Evolutionary conservation across 164 flowering plant genomes (phyloP).

Genomic region (Liriodendron chinense): DNA sequence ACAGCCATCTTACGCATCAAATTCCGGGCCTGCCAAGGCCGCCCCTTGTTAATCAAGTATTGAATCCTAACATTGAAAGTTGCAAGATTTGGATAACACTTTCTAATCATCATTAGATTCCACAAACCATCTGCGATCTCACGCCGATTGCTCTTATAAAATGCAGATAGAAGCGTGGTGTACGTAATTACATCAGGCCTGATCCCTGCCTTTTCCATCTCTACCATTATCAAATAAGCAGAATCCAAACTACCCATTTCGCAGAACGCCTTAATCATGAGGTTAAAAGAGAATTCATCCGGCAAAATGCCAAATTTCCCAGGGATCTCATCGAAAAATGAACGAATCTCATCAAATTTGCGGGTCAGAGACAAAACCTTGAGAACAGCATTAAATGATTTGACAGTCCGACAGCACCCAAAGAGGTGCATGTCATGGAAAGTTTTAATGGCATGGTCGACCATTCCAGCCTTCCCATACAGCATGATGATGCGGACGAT

Average conservation of each 20-base stretch:
- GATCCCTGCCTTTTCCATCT: constrained; percentile 55
- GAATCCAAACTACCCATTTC: constrained; percentile 51
- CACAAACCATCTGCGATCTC: constrained; percentile 67
- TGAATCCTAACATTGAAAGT: constrained; percentile 79
- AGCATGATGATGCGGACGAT: constrained; percentile 63
- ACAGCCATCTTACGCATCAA: constrained; percentile 49
- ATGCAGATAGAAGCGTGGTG: constrained; percentile 63
- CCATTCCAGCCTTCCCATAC: constrained; percentile 75
- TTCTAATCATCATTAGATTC: constrained; percentile 66
- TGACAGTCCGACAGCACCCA: constrained; percentile 62
- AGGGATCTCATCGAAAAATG: constrained; percentile 44
- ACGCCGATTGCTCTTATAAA: constrained; percentile 36
- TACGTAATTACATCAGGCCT: constrained; percentile 71
- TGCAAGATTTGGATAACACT: constrained; percentile 57
- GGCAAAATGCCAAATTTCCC: constrained; percentile 26
- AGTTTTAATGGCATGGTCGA: constrained; percentile 53
- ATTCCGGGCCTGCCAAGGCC: constrained; percentile 59
- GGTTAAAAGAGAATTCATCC: constrained; percentile 55
- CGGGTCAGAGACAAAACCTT: constrained; percentile 44
- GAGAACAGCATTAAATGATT: constrained; percentile 74
- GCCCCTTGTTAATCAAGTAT: constrained; percentile 44
- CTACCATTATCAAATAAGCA: constrained; percentile 51
- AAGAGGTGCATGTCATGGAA: constrained; percentile 57
- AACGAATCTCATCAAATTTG: constrained; percentile 34
- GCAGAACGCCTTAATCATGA: constrained; percentile 58